Conservation (phyloP, 208 protist genomes). For the Vickermania ingenoplastis region DNA sequence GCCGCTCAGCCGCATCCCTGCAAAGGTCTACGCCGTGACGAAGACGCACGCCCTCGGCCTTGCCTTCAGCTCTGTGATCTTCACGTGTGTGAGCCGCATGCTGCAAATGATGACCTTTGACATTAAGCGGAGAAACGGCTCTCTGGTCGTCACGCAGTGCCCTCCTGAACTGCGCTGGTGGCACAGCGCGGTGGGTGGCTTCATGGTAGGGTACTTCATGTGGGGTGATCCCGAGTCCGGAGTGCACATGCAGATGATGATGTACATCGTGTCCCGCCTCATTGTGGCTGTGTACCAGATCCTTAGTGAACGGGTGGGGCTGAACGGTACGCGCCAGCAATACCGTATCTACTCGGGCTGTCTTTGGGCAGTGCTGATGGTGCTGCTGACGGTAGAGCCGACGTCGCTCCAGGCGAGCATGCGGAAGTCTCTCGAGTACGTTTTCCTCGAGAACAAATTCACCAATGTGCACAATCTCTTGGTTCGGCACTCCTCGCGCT, state of each 20-base stretch:
- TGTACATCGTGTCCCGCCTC: constrained; percentile 83
- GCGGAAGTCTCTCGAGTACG: constrained; percentile 72
- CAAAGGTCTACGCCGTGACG: constrained; percentile 52
- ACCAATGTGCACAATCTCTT: no score
- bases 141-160: constrained; percentile 18
- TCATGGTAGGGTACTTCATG: constrained; percentile 51
- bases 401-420: constrained; percentile 74
- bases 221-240: constrained; percentile 60
- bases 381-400: constrained; percentile 56
- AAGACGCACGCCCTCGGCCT: constrained; percentile 63
- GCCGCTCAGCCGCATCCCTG: constrained; percentile 39
- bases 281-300: constrained; percentile 50
- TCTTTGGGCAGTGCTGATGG: constrained; percentile 68
- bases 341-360: constrained; percentile 29
- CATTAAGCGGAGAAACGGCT: constrained; percentile 18
- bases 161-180: background rate
- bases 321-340: constrained; percentile 8
- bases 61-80: constrained; percentile 43
- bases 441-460: constrained; percentile 64
- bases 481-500: no score
- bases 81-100: constrained; percentile 43
- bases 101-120: constrained; percentile 10
- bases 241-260: constrained; percentile 84
- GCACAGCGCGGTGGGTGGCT: constrained; percentile 70
- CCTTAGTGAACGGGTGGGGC: constrained; percentile 17